phyloP scores from a whole-genome alignment of 805 yeast species.

The Naumovozyma castellii region DNA sequence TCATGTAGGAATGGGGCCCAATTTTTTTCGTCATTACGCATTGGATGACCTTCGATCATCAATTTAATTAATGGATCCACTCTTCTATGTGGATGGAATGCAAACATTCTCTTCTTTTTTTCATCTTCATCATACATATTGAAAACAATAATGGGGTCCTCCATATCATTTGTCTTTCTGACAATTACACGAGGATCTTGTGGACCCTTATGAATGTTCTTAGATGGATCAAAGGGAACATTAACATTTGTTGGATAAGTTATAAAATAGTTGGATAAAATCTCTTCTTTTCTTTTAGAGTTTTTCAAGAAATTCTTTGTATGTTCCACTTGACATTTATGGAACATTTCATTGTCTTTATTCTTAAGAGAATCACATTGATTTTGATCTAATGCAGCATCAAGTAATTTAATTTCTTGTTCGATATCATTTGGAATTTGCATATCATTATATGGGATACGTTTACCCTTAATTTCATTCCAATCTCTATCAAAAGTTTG shows the following conservation, averaged over 20 bases:
- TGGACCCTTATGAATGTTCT: neutral
- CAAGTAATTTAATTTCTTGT: slow-evolving; percentile 1
- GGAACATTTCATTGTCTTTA: slow-evolving; percentile 3
- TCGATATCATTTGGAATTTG: slow-evolving; percentile 1
- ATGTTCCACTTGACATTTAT: slow-evolving; percentile 15
- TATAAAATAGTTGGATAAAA: slow-evolving; percentile 6
- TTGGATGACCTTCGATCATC: slow-evolving; percentile 2
- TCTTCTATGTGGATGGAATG: slow-evolving; percentile 8
- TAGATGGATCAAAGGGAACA: slow-evolving; percentile 3
- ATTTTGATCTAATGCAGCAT: slow-evolving; percentile 1
- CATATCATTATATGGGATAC: slow-evolving; percentile 5
- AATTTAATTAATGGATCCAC: slow-evolving; percentile 4
- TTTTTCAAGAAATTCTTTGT: slow-evolving; percentile 12
- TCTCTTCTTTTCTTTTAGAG: slow-evolving; percentile 3
- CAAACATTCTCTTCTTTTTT: slow-evolving; percentile 6
- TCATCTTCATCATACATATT: slow-evolving; percentile 5
- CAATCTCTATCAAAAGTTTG: slow-evolving; percentile 10
- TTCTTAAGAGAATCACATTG: slow-evolving; percentile 1
- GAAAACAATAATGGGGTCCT: slow-evolving; percentile 9
- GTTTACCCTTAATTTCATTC: slow-evolving; percentile 7
- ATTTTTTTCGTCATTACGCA: slow-evolving; percentile 6
- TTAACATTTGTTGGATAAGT: slow-evolving; percentile 8
- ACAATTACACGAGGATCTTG: slow-evolving; percentile 3
- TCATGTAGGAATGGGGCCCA: slow-evolving; percentile 10
- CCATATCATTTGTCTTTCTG: neutral